A percentile compares a stretch with the other conserved stretches of the same genome.
Conservation (phyloP, 306 rosid genomes). For the Calophaca sinica region DNA sequence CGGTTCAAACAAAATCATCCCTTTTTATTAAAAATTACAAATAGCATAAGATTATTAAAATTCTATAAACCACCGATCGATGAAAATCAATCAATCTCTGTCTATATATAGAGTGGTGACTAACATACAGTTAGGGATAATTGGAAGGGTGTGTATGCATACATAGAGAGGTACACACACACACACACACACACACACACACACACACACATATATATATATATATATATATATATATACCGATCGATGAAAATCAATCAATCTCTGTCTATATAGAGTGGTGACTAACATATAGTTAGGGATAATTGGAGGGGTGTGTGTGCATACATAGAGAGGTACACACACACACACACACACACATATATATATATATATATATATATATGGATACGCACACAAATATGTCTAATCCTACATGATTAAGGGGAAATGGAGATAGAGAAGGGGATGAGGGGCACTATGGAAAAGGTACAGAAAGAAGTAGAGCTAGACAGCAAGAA, state of each 20-base stretch:
- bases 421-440: slow-evolving; percentile 49
- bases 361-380: no score
- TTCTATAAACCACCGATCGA: no score
- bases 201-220: no score
- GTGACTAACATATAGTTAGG: neutral
- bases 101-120: neutral
- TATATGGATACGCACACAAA: neutral
- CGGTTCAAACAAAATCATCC: no score
- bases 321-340: neutral
- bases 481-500: neutral
- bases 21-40: no score
- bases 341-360: no score
- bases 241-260: neutral
- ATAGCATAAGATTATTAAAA: no score
- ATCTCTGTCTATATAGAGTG: neutral
- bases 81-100: neutral
- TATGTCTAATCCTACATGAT: neutral
- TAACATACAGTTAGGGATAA: neutral
- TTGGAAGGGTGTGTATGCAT: neutral
- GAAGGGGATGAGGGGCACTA: neutral
- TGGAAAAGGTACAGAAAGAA: slow-evolving; percentile 29
- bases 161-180: neutral
- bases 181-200: no score
- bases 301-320: neutral
- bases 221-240: no score